phyloP scores from a whole-genome alignment of 306 rosid species.

The Quercus bicolor region DNA sequence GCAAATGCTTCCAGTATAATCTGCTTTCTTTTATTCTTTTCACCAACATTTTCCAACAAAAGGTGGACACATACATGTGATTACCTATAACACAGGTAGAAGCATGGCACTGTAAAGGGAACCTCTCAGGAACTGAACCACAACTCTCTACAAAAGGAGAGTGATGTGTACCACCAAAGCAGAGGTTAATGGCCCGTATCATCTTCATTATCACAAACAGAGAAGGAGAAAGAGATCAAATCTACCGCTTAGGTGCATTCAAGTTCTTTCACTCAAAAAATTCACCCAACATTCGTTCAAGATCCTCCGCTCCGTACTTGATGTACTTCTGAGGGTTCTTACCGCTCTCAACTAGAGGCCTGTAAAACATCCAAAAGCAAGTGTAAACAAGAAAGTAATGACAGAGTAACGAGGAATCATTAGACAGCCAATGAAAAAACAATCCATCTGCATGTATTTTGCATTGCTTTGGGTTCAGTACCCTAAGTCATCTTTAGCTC shows the following conservation, averaged over 20 bases:
- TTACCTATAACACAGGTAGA: background rate
- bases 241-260: conserved; percentile 52
- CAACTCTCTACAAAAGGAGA: background rate
- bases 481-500: background rate
- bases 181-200: background rate
- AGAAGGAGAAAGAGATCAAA: too few relatives aligned
- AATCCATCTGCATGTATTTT: background rate
- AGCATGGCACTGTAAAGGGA: background rate
- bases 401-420: background rate
- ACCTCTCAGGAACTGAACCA: background rate
- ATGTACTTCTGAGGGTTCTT: conserved; percentile 86
- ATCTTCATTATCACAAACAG: background rate
- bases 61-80: background rate
- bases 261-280: conserved; percentile 88
- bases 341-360: conserved; percentile 83
- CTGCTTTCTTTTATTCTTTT: background rate
- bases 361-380: conserved; percentile 23
- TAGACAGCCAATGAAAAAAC: conserved; percentile 3
- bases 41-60: background rate
- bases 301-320: conserved; percentile 77
- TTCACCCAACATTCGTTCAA: conserved; percentile 90
- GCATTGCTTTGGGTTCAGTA: background rate
- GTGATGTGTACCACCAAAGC: background rate
- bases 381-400: conserved; percentile 9
- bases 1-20: background rate